phyloP scores from a whole-genome alignment of 1,284 basidiomycete species.

The Naganishia cerealis region DNA sequence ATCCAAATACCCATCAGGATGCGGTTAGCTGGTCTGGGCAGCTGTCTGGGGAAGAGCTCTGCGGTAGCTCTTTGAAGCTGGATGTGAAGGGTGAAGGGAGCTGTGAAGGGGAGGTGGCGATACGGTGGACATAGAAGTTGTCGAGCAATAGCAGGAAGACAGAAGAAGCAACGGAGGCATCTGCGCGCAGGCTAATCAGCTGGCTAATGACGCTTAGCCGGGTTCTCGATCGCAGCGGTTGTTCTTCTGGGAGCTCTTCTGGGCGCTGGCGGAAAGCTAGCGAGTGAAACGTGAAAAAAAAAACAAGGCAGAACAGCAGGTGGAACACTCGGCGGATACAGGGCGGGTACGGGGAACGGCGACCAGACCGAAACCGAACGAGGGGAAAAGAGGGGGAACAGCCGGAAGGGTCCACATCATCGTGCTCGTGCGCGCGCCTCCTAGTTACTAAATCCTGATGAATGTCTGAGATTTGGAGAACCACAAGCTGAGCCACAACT shows the following conservation, averaged over 20 bases:
- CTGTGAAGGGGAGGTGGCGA: not conserved
- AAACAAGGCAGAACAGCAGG: not conserved
- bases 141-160: not conserved
- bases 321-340: not conserved
- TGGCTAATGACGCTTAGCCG: not conserved
- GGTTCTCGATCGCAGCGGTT: not conserved
- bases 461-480: not conserved
- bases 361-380: not conserved
- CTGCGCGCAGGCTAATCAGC: not conserved
- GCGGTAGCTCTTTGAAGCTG: not conserved
- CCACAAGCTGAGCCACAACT: not conserved
- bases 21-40: too few relatives aligned
- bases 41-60: not conserved
- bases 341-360: slow-evolving; percentile 1
- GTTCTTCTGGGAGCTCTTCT: not conserved
- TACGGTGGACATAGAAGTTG: not conserved
- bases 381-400: not conserved
- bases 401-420: not conserved
- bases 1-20: too few relatives aligned
- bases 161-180: not conserved
- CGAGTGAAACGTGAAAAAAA: not conserved
- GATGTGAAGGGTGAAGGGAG: not conserved
- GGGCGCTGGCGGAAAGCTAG: not conserved
- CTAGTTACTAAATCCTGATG: not conserved
- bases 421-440: not conserved